Evolutionary conservation across 805 yeast genomes (phyloP), one percentile per base, ranked within the genome.

Genomic region (Pichia kluyveri): DNA sequence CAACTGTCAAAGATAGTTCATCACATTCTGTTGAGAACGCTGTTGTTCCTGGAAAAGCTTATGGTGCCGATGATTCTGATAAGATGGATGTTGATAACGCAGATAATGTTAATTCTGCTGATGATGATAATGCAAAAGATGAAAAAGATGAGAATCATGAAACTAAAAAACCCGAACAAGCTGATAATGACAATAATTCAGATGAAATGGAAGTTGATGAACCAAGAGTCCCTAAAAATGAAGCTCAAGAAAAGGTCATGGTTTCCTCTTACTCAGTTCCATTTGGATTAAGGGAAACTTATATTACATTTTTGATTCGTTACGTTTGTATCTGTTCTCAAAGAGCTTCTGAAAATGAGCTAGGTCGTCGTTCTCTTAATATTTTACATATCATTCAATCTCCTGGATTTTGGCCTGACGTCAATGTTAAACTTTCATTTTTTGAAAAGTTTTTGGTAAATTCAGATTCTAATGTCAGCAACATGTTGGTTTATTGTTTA

Each of bases 301-400:
- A 95, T 59, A 80, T 91, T 19, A 88, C 96, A 0, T 90, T 86
- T 62, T 70, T 93, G 57, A 85, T 91, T 43, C 71, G 98, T 46
- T 89, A 86, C 57, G 83, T 90, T 12, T 90, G 98, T 63, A 80
- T 89, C 39, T 82, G 88, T 48, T 86, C 86, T 2, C 90, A 85
- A 50, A 74, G 93, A 53, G 89, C 91, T 0, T 79, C 93, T 0
- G 96, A 89, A 53, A 81, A 81, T 56, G 89, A 85, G 47, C 67
- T 88, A 4, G 95, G 96, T 14, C 82, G 82, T 49, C 77, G 87
- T 42, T 93, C 96, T 0, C 65, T 93, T 45, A 80, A 79, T n/a
- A 81, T 89, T 11, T 69, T 93, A 43, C 82, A 85, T 46, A 82
- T 80, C 46, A 69, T 91, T 14, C 68, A 90, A 48, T 80, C 87